Evolutionary conservation across 1,139 yeast genomes (phyloP).

Genomic region (Scheffersomyces segobiensis): DNA sequence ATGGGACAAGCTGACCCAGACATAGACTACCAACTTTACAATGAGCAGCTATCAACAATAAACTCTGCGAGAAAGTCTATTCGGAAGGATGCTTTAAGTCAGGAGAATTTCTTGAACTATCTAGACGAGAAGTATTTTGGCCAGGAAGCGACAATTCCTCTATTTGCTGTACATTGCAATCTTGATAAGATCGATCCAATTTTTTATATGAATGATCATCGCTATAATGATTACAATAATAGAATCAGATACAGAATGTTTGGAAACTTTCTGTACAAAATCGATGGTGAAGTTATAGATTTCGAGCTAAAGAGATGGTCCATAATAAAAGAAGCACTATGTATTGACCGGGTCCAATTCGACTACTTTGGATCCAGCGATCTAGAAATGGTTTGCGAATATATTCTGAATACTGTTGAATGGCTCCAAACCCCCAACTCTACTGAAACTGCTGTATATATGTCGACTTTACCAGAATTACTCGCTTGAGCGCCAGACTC

Average conservation of each 20-base stretch:
- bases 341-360: neutral
- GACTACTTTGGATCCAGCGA: neutral
- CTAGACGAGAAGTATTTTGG: neutral
- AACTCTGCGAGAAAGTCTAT: neutral
- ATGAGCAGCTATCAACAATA: neutral
- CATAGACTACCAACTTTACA: neutral
- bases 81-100: too few species aligned
- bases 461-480: neutral
- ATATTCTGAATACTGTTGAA: neutral
- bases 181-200: conserved; percentile 1
- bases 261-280: neutral
- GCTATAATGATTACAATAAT: neutral
- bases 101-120: neutral
- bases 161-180: conserved; percentile 2
- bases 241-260: conserved; percentile 1
- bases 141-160: neutral
- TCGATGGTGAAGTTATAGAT: neutral
- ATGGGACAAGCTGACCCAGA: neutral
- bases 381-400: neutral
- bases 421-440: neutral
- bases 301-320: neutral
- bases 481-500: neutral
- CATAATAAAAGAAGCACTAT: neutral
- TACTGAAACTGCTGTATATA: neutral
- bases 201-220: neutral